These are phyloP conservation scores for Pulveroboletus sp. DNA, from an alignment of 768 basidiomycete genomes.

Conservation along the genomic window DNA sequence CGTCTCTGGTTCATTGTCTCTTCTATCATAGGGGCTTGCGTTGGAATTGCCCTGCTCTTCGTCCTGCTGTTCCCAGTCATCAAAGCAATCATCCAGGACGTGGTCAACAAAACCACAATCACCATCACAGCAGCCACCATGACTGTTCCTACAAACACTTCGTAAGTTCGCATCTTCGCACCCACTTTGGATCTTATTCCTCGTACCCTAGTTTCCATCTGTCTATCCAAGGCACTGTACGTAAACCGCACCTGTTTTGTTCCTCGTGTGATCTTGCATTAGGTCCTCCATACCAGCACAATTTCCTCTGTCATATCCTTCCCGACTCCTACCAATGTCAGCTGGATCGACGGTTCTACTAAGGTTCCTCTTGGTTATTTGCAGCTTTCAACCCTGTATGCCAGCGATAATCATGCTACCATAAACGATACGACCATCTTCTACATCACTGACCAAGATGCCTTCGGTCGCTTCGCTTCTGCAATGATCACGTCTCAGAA, in stretches of 20 bases:
- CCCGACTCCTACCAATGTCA: constrained; percentile 52
- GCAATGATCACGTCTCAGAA: constrained; percentile 62
- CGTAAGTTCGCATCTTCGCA: constrained; percentile 37
- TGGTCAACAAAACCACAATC: constrained; percentile 55
- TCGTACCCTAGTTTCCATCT: constrained; percentile 45
- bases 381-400: constrained; percentile 43
- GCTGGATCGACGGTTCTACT: constrained; percentile 52
- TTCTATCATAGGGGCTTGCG: constrained; percentile 44
- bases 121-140: constrained; percentile 54
- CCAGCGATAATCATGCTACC: constrained; percentile 53
- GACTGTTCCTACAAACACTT: constrained; percentile 49
- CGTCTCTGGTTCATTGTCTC: constrained; percentile 63
- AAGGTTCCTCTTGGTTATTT: constrained; percentile 55
- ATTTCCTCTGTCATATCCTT: constrained; percentile 64
- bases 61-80: constrained; percentile 68
- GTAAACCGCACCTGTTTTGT: constrained; percentile 9
- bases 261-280: not conserved
- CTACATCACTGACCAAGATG: constrained; percentile 50
- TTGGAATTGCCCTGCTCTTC: constrained; percentile 64
- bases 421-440: constrained; percentile 63
- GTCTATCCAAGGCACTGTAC: constrained; percentile 51
- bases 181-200: constrained; percentile 1
- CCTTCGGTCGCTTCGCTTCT: constrained; percentile 61
- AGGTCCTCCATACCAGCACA: constrained; percentile 68
- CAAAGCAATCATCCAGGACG: constrained; percentile 60